Base-by-base conservation (phyloP, 371 early-diverging fungal genomes). In the Mortierella sp. region DNA sequence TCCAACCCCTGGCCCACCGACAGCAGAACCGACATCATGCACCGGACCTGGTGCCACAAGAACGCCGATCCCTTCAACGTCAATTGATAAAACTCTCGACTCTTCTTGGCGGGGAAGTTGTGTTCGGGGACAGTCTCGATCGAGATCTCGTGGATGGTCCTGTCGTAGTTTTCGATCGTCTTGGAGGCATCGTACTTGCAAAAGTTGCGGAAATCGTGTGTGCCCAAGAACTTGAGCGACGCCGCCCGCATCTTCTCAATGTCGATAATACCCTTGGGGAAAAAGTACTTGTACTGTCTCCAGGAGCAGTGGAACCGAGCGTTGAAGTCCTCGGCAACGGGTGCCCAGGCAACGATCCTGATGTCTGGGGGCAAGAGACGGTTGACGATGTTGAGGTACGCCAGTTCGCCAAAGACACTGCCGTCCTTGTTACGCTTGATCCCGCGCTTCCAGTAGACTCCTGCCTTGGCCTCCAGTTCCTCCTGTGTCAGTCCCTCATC, bases 1-100 rank as follows among this genome's bases (percentile, higher is more conserved):
- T 97, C 97, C 18, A 92, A 76, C 2, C 92, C 91, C 71, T 91
- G 91, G 7, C 99, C 99, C 6, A 98, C 93, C 51, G 96, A 88
- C 76, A 98, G 95, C 54, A 99, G 83, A 12, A 98, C 89, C 0
- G 97, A 94, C 95, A 97, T 96, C 93, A 99, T 97, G 87, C 97
- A 98, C 55, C 99, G 95, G 48, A 99, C 98, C 88, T 98, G 99
- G 90, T 99, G 99, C 98, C 98, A 99, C 56, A 99, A 88, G 76
- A 99, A 99, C 21, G 98, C 98, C 0, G 94, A 93, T 27, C 98
- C 98, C 27, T 90, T 89, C 35, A 97, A 86, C 63, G 93, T 91
- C 55, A 96, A 87, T 77, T 93, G 91, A 79, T 93, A 96, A 83
- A 94, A 92, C 54, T 90, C 90, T 21, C 83, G 72, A 35, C 85